Evolutionary conservation across 352 stramenopile species (phyloP), one percentile per base, ranked within the genome.

Genomic region (Pythium grandisporangium): DNA sequence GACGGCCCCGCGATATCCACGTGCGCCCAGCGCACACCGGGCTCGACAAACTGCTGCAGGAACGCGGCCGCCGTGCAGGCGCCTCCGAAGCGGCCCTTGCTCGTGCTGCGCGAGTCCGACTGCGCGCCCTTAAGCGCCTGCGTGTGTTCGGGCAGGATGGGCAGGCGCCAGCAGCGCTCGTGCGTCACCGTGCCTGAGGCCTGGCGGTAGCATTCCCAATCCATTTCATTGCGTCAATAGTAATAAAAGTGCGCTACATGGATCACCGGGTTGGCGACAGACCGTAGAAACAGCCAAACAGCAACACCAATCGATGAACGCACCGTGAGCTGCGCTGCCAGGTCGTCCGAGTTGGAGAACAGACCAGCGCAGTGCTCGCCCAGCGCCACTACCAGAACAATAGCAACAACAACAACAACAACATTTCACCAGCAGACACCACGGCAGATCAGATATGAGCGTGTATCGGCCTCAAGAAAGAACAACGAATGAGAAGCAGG

Each of bases 341-440:
- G 52, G 2, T 79, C 67, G 37, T 96, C 79, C 37, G 86, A 81
- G 63, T 98, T 97, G 50, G 73, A 92, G 56, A 97, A 97, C 19
- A 96, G 52, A 5, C 93, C 87, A 4, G 87, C 90, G 33, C 84
- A 93, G 53, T 90, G 74, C 43, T 93, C 76, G 25, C 80, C 93
- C 27, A 96, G 61, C 8, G 84, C 83, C 19, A 96, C 72, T 84
- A 56, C n/a, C n/a, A n/a, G n/a, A n/a, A n/a, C n/a, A n/a, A n/a
- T n/a, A n/a, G n/a, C n/a, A n/a, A n/a, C n/a, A n/a, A n/a, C n/a
- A n/a, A n/a, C n/a, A n/a, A n/a, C n/a, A n/a, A 8, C 40, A 10
- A 29, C 11, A 36, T 37, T 32, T 1, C 36, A 24, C 4, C 23
- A 47, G 29, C 10, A 35, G n/a, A 0, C 30, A 30, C 44, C 43